Percentiles rank a stretch among this genome's conserved stretches.
phyloP scores from a whole-genome alignment of 768 basidiomycete genomes.

The Lentinus brumalis region DNA sequence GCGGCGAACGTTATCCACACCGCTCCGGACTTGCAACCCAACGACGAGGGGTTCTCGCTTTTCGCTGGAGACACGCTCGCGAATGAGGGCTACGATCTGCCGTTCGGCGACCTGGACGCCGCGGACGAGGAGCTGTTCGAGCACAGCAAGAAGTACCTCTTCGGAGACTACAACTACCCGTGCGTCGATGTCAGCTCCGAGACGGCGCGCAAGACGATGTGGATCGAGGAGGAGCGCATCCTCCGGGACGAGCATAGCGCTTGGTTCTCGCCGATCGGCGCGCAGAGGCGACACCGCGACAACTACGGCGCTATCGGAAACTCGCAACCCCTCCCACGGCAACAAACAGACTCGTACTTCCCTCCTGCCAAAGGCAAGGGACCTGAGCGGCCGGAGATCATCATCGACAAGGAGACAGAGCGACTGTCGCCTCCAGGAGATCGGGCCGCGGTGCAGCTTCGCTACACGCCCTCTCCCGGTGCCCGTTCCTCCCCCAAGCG shows the following conservation, averaged over 20 bases:
- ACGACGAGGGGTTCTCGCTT: conserved; percentile 23
- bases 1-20: conserved; percentile 66
- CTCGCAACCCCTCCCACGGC: conserved; percentile 6
- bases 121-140: conserved; percentile 76
- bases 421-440: conserved; percentile 23
- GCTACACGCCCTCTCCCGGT: conserved; percentile 42
- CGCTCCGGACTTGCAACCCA: conserved; percentile 53
- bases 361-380: conserved; percentile 25
- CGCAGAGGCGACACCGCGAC: conserved; percentile 38
- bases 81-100: conserved; percentile 56
- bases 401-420: conserved; percentile 54
- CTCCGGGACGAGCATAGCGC: conserved; percentile 73
- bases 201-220: conserved; percentile 60
- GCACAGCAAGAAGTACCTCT: conserved; percentile 77
- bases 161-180: conserved; percentile 91
- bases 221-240: conserved; percentile 87
- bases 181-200: conserved; percentile 87
- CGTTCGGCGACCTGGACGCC: conserved; percentile 69
- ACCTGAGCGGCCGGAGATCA: conserved; percentile 19
- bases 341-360: conserved; percentile 13
- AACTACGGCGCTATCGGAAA: conserved; percentile 53
- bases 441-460: conserved; percentile 43
- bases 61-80: conserved; percentile 25
- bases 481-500: conserved; percentile 16
- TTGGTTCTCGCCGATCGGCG: conserved; percentile 65